Conservation (phyloP, 1,284 basidiomycete species). For the Mycena sp. region DNA sequence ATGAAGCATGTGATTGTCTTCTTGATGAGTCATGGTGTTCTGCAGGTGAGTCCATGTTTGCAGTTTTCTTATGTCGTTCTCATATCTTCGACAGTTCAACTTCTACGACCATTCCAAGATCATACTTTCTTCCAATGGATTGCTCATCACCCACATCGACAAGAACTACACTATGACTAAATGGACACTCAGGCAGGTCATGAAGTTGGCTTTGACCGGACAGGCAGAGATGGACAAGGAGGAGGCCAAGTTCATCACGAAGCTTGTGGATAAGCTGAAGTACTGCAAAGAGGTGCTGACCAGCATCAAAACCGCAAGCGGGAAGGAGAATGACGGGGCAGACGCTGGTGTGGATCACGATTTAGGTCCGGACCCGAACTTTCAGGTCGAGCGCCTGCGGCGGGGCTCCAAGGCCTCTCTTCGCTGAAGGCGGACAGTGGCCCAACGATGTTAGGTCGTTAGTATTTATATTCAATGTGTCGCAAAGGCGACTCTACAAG, state of each 20-base stretch:
- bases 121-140: slow-evolving; percentile 84
- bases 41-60: slow-evolving; percentile 71
- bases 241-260: slow-evolving; percentile 67
- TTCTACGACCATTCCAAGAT: slow-evolving; percentile 98
- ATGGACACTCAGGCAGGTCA: slow-evolving; percentile 80
- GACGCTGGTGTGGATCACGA: slow-evolving; percentile 13
- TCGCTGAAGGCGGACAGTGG: slow-evolving; percentile 10
- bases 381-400: slow-evolving; percentile 25
- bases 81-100: slow-evolving; percentile 78
- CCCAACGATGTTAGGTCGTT: slow-evolving; percentile 31
- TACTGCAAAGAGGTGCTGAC: slow-evolving; percentile 84
- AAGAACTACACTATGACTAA: slow-evolving; percentile 85
- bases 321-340: slow-evolving; percentile 22
- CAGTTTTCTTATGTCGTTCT: slow-evolving; percentile 1
- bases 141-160: slow-evolving; percentile 89
- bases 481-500: slow-evolving; percentile 28
- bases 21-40: slow-evolving; percentile 91
- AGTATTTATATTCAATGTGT: slow-evolving; percentile 22
- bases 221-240: slow-evolving; percentile 53
- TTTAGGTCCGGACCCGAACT: slow-evolving; percentile 16
- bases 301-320: slow-evolving; percentile 62
- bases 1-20: slow-evolving; percentile 98
- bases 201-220: slow-evolving; percentile 61
- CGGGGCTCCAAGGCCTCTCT: slow-evolving; percentile 26
- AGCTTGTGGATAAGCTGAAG: slow-evolving; percentile 79